Conservation (phyloP, 1,139 yeast genomes). For the Diutina neorugosa region DNA sequence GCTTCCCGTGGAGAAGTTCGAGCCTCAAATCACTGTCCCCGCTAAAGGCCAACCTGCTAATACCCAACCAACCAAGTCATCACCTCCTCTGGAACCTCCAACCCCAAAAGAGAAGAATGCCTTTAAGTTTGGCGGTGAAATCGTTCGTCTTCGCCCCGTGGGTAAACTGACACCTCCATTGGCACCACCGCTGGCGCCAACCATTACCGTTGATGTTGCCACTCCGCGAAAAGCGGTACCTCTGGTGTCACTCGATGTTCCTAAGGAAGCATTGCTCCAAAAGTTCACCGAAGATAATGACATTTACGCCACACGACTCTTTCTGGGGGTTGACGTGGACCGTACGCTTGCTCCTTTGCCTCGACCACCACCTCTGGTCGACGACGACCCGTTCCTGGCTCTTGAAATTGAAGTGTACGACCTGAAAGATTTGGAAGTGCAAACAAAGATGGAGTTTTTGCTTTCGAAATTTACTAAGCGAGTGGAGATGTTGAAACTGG, state of each 20-base stretch:
- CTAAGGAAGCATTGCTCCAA: neutral
- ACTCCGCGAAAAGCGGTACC: neutral
- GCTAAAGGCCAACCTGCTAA: too few species aligned
- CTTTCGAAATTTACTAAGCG: constrained; percentile 22
- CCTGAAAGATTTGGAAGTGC: constrained; percentile 32
- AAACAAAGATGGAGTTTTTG: constrained; percentile 30
- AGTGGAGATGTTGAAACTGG: constrained; percentile 20
- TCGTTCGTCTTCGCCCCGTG: neutral
- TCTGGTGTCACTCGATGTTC: neutral
- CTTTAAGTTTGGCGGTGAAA: neutral
- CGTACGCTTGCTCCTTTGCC: neutral
- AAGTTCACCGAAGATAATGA: neutral
- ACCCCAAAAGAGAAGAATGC: neutral
- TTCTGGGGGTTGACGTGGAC: neutral
- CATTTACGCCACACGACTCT: neutral
- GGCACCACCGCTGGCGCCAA: neutral
- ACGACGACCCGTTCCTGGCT: constrained; percentile 14
- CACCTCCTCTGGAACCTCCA: neutral
- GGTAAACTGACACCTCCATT: neutral
- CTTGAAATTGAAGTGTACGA: constrained; percentile 30
- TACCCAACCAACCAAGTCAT: too few species aligned
- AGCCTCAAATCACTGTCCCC: neutral
- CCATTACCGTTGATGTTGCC: neutral
- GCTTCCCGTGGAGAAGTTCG: constrained; percentile 13
- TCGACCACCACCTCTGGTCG: neutral